Percentiles rank a stretch among this genome's conserved stretches.
phyloP scores from a whole-genome alignment of 129 eudicot genomes.

The Dittrichia graveolens region DNA sequence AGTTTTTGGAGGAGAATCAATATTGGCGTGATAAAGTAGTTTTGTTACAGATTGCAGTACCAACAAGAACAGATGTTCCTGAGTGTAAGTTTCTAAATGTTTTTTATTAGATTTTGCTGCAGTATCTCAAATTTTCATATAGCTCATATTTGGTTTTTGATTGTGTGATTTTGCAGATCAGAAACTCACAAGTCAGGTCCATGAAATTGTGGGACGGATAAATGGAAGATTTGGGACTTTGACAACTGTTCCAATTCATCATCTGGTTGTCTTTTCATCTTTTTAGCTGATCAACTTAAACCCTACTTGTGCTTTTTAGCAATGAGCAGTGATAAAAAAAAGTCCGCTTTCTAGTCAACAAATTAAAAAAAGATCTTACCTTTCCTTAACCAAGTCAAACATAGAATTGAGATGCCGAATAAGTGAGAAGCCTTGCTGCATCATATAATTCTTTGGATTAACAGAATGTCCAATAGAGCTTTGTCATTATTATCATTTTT shows the following conservation, averaged over 20 bases:
- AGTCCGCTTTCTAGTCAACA: too few relatives aligned
- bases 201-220: constrained; percentile 97
- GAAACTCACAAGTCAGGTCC: constrained; percentile 97
- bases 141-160: constrained; percentile 22
- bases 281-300: too few relatives aligned
- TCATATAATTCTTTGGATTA: too few relatives aligned
- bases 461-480: too few relatives aligned
- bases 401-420: background rate
- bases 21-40: constrained; percentile 92
- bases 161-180: constrained; percentile 60
- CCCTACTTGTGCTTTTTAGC: too few relatives aligned
- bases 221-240: constrained; percentile 92
- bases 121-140: background rate
- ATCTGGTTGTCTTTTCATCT: constrained; percentile 68
- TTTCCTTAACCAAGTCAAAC: constrained; percentile 12
- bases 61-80: constrained; percentile 97
- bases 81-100: constrained; percentile 66
- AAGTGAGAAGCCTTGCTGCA: too few relatives aligned
- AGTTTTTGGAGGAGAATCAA: constrained; percentile 91
- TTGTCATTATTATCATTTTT: background rate
- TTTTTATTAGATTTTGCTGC: constrained; percentile 11
- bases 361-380: background rate
- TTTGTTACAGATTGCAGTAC: constrained; percentile 96
- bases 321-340: too few relatives aligned
- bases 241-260: constrained; percentile 88